Conservation (phyloP, 257 asterid genomes). For the Schizonepeta tenuifolia region DNA sequence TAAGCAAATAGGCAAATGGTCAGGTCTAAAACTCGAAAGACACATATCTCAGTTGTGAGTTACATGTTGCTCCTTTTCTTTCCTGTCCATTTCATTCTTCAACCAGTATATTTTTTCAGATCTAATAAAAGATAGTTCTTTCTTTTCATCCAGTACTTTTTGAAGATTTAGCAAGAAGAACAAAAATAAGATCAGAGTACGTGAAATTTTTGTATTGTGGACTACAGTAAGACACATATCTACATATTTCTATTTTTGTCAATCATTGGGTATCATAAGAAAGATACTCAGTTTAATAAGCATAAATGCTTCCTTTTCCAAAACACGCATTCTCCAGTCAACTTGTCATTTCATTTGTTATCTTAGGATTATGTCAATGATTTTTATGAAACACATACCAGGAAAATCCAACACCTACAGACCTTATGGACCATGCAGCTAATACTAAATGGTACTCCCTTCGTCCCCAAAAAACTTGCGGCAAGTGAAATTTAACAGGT, state of each 20-base stretch:
- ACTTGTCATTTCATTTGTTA: conserved; percentile 6
- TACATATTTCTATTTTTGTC: neutral
- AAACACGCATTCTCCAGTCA: conserved; percentile 13
- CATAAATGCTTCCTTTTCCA: neutral
- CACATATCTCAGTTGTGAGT: neutral
- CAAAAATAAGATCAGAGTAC: neutral
- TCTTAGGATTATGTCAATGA: neutral
- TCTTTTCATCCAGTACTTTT: conserved; percentile 10
- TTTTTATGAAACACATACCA: neutral
- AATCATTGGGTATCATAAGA: neutral
- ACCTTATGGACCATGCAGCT: conserved; percentile 5
- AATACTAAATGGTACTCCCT: neutral
- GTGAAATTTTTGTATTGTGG: neutral
- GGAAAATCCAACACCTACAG: neutral
- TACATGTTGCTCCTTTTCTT: neutral
- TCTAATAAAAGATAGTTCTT: neutral
- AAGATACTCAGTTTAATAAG: neutral
- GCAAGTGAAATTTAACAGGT: too few relatives aligned
- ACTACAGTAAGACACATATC: neutral
- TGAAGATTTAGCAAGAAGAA: neutral
- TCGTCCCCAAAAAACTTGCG: too few relatives aligned
- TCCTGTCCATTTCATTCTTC: neutral
- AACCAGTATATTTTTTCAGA: neutral
- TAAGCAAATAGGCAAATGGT: neutral
- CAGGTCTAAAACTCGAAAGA: conserved; percentile 2